Conservation (phyloP, 169 alveolate genomes). For the Cryptosporidium baileyi region DNA sequence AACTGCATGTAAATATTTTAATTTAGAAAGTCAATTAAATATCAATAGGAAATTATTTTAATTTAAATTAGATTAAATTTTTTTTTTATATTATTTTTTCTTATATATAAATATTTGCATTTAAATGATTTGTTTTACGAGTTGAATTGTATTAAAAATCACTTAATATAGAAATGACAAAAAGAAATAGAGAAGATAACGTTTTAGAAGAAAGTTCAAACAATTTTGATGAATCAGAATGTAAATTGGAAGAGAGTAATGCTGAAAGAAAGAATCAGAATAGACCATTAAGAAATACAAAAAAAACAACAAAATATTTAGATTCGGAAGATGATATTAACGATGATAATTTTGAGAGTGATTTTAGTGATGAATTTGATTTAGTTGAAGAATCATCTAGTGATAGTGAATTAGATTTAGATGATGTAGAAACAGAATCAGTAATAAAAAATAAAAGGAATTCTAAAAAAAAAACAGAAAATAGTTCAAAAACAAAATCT, state of each 20-base stretch:
- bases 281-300: constrained; percentile 30
- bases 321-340: constrained; percentile 48
- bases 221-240: constrained; percentile 23
- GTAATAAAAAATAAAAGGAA: background rate
- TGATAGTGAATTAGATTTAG: constrained; percentile 18
- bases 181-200: constrained; percentile 40
- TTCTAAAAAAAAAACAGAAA: constrained; percentile 42
- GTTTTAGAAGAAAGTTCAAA: background rate
- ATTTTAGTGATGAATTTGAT: background rate
- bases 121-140: too few species aligned
- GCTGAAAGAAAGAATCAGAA: background rate
- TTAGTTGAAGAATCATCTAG: background rate
- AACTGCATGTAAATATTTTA: background rate
- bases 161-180: background rate
- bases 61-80: background rate
- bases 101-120: background rate
- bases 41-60: too few species aligned
- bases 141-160: too few species aligned
- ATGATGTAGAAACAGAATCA: constrained; percentile 5
- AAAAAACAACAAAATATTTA: constrained; percentile 11
- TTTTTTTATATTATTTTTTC: background rate
- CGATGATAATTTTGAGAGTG: constrained; percentile 21
- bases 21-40: background rate
- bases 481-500: constrained; percentile 3
- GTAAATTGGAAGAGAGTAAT: constrained; percentile 1